Evolutionary conservation across 352 stramenopile genomes (phyloP), one percentile per base, ranked within the genome.

Genomic region (Salisapilia sapeloensis): DNA sequence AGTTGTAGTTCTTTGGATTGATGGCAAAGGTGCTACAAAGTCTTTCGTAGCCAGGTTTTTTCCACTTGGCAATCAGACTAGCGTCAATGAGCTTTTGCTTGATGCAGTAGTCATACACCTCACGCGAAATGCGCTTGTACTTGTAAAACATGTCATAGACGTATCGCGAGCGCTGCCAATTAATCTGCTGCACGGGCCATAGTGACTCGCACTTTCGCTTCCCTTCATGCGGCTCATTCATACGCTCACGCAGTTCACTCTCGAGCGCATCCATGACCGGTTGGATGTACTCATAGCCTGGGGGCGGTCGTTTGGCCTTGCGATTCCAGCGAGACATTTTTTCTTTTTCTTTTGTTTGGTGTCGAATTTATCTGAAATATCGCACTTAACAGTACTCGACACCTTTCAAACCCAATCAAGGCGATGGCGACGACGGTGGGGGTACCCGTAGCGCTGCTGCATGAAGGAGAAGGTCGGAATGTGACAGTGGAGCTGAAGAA

Each of bases 101-200:
- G 30, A 99, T 60, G 59, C 94, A 99, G 61, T 98, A 99, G 42
- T 99, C 91, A 56, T 98, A 98, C 4, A 99, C 87, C 33, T 97
- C 75, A 26, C 81, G 80, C 15, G 60, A 81, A 43, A 99, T 98
- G 35, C 75, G 74, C 16, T 87, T 56, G 56, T 99, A 94, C 35
- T 92, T 96, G 80, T 98, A 96, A 56, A 92, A 98, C 86, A 99
- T 93, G 53, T 99, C 93, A 60, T 98, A 99, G 20, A 99, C 75
- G 69, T 98, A 99, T 14, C 95, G 78, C 19, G 77, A 96, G 43
- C 89, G 78, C 61, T 99, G 95, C 90, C 92, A 98, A 52, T 97
- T 98, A 56, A 99, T 98, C 71, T 99, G 94, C 56, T 98, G 92
- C 42, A 99, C 89, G 8, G 94, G 94, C 95, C 95, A 99, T 53